Base-by-base conservation (phyloP, 139 green algal genomes). In the Marvania coccoides region DNA sequence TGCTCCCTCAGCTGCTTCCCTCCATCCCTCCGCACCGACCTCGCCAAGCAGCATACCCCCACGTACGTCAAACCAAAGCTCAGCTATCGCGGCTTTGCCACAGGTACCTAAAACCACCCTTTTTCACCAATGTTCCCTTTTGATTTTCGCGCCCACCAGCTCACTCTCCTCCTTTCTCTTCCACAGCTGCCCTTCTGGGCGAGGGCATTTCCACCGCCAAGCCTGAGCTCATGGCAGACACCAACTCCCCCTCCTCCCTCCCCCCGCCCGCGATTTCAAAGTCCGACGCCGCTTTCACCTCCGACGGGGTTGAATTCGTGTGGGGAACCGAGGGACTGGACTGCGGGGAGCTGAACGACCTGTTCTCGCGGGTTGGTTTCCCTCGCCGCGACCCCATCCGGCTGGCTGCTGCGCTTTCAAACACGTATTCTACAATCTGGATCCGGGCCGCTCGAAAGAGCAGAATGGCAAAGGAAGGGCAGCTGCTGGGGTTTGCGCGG, bases 301-400 rank as follows among this genome's bases (percentile, higher is more conserved):
- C 63, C 23, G 60, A 81, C 28, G 84, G 84, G 26, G 37, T 94
- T 7, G 80, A 93, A 46, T 95, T 96, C 66, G 73, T 93, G 29
- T 78, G 82, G 40, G 74, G 62, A 1, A 37, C 54, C 13, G 67
- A 87, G 13, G 84, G 72, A 56, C 72, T 96, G 12, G 63, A 79
- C 30, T 15, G 94, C 0, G 76, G 73, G 0, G 87, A 95, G 63
- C 70, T 96, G 5, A 94, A 94, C 65, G 75, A 88, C 46, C 67
- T 96, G n/a, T 96, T 96, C 76, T 69, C 83, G 28, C 84, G 85
- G 81, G 90, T 96, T 26, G 83, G 84, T 36, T 96, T 96, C 70
- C 87, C 88, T 0, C 56, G 72, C 1, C 75, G 90, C 1, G 83
- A 95, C 62, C 81, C 80, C 10, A 74, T 71, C 4, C 83, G 80